These are phyloP conservation scores for Hortaea werneckii DNA, from an alignment of 2,329 filamentous ascomycete genomes.

Conservation along the genomic window DNA sequence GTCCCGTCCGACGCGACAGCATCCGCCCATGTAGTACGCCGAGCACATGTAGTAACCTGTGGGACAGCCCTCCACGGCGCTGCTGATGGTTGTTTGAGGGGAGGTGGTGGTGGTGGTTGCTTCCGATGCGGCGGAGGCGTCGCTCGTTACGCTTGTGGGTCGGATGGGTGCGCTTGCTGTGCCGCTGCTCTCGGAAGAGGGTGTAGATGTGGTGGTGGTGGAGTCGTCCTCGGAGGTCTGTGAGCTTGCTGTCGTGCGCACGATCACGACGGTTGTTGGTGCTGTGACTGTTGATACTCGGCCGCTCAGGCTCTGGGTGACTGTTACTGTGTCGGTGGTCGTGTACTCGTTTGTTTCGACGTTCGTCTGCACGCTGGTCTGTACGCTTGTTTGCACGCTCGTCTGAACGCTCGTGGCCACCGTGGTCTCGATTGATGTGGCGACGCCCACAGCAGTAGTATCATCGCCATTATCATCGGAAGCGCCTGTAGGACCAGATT, in stretches of 20 bases:
- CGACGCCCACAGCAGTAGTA: not conserved
- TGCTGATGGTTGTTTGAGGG: constrained; percentile 27
- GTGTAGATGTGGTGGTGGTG: constrained; percentile 5
- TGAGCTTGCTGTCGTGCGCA: not conserved
- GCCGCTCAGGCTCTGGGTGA: constrained; percentile 12
- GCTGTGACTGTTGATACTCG: constrained; percentile 17
- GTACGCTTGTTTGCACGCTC: not conserved
- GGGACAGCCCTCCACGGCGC: constrained; percentile 50
- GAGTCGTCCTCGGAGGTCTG: not conserved
- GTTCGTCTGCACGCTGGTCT: constrained; percentile 3
- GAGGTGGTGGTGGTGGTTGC: constrained; percentile 15
- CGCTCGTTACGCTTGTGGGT: constrained; percentile 11
- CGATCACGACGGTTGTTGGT: constrained; percentile 19
- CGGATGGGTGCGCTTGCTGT: constrained; percentile 27
- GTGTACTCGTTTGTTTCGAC: constrained; percentile 13
- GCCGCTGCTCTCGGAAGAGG: constrained; percentile 4
- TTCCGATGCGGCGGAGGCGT: constrained; percentile 9
- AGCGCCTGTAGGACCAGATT: constrained; percentile 1
- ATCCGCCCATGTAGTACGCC: constrained; percentile 70
- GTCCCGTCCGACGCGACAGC: constrained; percentile 78
- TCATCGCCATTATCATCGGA: not conserved
- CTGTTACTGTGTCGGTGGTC: constrained; percentile 18
- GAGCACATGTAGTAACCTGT: constrained; percentile 87
- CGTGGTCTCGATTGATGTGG: not conserved
- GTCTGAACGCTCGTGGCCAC: not conserved